Evolutionary conservation across 179 eudicot species (phyloP).

Genomic region (Silene vulgaris): DNA sequence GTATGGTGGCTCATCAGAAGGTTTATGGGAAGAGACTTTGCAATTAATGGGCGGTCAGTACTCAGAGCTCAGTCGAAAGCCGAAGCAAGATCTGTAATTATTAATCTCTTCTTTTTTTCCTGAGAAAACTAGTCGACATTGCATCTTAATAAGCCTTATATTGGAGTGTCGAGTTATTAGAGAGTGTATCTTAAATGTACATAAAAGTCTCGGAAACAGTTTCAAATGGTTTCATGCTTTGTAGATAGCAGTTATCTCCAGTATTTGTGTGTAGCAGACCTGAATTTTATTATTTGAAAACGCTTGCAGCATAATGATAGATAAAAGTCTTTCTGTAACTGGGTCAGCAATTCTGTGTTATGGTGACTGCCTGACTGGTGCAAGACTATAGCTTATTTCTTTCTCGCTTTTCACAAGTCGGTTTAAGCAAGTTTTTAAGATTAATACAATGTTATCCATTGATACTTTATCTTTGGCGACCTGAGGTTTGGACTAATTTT

Average conservation of each 20-base stretch:
- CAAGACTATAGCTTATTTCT: too few relatives aligned
- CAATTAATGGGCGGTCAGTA: conserved; percentile 96
- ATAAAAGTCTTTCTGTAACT: not conserved
- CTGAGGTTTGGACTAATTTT: too few relatives aligned
- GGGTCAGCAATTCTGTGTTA: too few relatives aligned
- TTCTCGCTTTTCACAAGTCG: too few relatives aligned
- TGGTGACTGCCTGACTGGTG: too few relatives aligned
- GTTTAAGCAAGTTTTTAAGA: too few relatives aligned
- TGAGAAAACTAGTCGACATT: not conserved
- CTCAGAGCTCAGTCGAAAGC: conserved; percentile 91
- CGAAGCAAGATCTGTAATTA: conserved; percentile 60
- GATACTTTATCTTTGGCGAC: too few relatives aligned
- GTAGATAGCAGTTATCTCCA: conserved; percentile 18
- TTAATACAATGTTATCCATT: too few relatives aligned
- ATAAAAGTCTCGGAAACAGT: conserved; percentile 23
- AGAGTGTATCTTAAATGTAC: conserved; percentile 28
- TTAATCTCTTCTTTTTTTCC: not conserved
- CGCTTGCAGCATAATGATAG: conserved; percentile 3
- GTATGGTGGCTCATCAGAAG: conserved; percentile 46
- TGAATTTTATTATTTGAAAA: conserved; percentile 13
- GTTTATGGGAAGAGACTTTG: conserved; percentile 85
- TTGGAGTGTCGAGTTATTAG: not conserved
- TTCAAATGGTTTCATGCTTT: conserved; percentile 14
- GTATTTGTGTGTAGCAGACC: conserved; percentile 26
- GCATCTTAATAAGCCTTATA: conserved; percentile 16